These are phyloP conservation scores for Maudiozyma saulgeensis DNA, from an alignment of 805 yeast genomes.

Conservation along the genomic window DNA sequence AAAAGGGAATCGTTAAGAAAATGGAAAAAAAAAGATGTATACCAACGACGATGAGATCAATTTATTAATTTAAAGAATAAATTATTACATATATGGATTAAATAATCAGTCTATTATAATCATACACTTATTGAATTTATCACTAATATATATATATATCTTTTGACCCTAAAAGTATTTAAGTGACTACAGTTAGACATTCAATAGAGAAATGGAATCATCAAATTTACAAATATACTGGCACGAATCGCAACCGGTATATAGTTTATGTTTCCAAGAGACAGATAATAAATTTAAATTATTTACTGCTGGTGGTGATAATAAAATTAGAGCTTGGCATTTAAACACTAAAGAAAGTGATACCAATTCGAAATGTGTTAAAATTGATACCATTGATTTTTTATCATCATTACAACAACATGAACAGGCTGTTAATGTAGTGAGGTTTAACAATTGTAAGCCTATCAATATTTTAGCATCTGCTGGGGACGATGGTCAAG, in stretches of 20 bases:
- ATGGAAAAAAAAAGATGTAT: no score
- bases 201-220: conserved; percentile 11
- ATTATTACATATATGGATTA: no score
- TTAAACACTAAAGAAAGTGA: conserved; percentile 19
- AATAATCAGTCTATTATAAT: no score
- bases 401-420: conserved; percentile 77
- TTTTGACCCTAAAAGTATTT: background rate
- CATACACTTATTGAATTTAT: no score
- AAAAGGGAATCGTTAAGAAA: no score
- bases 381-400: conserved; percentile 51
- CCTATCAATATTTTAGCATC: conserved; percentile 64
- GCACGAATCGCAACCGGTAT: conserved; percentile 63
- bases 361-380: conserved; percentile 2
- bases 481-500: conserved; percentile 92
- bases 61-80: background rate
- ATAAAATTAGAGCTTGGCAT: conserved; percentile 62
- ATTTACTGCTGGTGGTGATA: conserved; percentile 93
- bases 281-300: conserved; percentile 38
- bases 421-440: conserved; percentile 90
- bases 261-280: conserved; percentile 60
- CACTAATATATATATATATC: no score
- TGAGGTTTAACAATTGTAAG: conserved; percentile 52
- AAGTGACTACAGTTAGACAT: background rate
- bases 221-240: conserved; percentile 29
- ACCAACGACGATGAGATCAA: no score